Conservation (phyloP, 345 rosid species). For the Firmiana major region DNA sequence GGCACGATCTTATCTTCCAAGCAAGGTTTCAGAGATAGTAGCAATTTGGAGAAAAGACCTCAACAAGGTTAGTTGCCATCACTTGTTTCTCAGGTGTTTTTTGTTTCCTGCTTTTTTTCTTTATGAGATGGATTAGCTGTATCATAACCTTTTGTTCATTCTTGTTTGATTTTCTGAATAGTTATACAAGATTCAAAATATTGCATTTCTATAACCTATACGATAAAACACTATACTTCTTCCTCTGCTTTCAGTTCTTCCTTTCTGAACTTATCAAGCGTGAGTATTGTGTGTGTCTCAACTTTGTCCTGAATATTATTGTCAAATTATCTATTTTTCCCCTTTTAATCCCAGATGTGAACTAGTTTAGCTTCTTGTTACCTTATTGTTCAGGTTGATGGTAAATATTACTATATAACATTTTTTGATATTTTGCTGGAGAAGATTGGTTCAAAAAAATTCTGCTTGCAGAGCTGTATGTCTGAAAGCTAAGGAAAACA, state of each 20-base stretch:
- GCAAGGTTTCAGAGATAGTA: constrained; percentile 95
- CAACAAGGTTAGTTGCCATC: constrained; percentile 53
- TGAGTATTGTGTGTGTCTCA: neutral
- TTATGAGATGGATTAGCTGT: neutral
- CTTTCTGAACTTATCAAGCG: neutral
- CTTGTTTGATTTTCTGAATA: neutral
- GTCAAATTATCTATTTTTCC: neutral
- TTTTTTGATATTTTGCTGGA: neutral
- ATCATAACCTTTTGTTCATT: neutral
- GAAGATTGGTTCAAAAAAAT: constrained; percentile 2
- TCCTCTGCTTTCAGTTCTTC: neutral
- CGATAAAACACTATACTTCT: neutral
- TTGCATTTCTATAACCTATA: neutral
- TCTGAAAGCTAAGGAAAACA: neutral
- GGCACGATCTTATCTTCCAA: constrained; percentile 98
- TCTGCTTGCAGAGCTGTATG: neutral
- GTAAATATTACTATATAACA: neutral
- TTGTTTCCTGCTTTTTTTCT: neutral
- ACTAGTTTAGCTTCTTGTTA: neutral
- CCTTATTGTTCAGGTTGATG: neutral
- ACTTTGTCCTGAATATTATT: neutral
- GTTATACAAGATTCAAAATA: neutral
- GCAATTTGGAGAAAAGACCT: constrained; percentile 98
- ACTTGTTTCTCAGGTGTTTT: neutral
- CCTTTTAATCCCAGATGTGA: neutral